A percentile compares a stretch with the other conserved stretches of the same genome.
phyloP scores from a whole-genome alignment of 164 flowering plant genomes.

The Aristolochia contorta region DNA sequence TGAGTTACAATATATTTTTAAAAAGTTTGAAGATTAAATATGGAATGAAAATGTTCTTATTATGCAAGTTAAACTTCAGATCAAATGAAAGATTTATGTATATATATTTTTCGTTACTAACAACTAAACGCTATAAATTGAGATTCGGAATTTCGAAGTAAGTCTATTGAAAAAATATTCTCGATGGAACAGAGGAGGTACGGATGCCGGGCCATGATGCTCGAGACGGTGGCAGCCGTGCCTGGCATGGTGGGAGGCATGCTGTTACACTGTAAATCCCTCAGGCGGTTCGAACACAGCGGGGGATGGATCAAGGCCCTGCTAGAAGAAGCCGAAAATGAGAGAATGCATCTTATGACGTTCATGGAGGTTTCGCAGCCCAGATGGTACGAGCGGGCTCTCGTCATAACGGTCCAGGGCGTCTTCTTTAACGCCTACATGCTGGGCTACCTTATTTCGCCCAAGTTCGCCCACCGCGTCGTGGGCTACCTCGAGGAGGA shows the following conservation, averaged over 20 bases:
- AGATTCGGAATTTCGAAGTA: not conserved
- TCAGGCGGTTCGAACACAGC: constrained; percentile 62
- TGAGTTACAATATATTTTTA: too few relatives aligned
- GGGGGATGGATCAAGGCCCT: constrained; percentile 76
- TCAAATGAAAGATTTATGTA: too few relatives aligned
- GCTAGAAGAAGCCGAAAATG: constrained; percentile 73
- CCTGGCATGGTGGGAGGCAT: constrained; percentile 84
- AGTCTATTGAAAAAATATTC: not conserved
- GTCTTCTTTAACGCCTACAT: constrained; percentile 75
- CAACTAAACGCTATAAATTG: too few relatives aligned
- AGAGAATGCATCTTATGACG: constrained; percentile 77
- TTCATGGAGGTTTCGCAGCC: constrained; percentile 77
- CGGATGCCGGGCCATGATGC: constrained; percentile 78
- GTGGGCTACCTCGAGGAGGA: constrained; percentile 74
- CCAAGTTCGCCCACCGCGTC: constrained; percentile 59
- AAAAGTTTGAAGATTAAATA: too few relatives aligned
- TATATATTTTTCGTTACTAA: too few relatives aligned
- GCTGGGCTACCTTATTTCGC: constrained; percentile 41
- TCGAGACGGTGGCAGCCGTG: constrained; percentile 75
- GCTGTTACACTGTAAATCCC: constrained; percentile 56
- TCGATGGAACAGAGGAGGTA: constrained; percentile 42
- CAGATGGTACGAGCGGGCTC: constrained; percentile 63
- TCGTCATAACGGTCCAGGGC: constrained; percentile 55
- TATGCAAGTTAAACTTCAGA: too few relatives aligned
- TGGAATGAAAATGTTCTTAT: too few relatives aligned